These are phyloP conservation scores for Penicillium maclennaniae DNA, from an alignment of 495 filamentous ascomycete species.

Conservation along the genomic window DNA sequence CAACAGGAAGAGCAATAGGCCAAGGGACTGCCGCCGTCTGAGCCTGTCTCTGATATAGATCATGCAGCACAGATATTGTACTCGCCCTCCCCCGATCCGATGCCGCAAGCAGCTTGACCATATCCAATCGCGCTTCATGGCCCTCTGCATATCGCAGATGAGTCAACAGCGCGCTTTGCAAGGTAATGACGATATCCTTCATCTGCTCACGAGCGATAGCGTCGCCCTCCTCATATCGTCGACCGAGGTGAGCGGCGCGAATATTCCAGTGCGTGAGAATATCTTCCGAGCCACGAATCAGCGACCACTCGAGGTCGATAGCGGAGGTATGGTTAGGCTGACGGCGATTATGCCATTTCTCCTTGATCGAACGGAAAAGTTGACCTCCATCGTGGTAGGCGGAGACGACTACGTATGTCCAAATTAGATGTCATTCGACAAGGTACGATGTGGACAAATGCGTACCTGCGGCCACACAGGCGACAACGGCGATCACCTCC, in stretches of 20 bases:
- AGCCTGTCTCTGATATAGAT: constrained; percentile 35
- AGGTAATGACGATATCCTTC: constrained; percentile 42
- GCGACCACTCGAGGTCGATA: constrained; percentile 32
- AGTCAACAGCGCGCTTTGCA: constrained; percentile 41
- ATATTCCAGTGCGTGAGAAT: constrained; percentile 30
- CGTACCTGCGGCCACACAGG: constrained; percentile 34
- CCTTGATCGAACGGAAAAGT: constrained; percentile 34
- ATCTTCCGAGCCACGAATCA: constrained; percentile 24
- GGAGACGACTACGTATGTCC: constrained; percentile 26
- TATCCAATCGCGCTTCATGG: constrained; percentile 33
- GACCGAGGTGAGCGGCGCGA: constrained; percentile 27
- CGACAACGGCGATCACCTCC: constrained; percentile 33
- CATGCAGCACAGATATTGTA: constrained; percentile 25
- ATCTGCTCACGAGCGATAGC: constrained; percentile 34
- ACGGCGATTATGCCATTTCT: constrained; percentile 27
- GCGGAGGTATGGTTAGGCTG: constrained; percentile 5
- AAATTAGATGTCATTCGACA: neutral
- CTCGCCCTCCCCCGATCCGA: constrained; percentile 29
- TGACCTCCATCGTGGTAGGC: constrained; percentile 42
- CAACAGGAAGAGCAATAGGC: constrained; percentile 2
- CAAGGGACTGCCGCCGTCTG: constrained; percentile 9
- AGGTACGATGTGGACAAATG: neutral
- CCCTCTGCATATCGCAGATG: constrained; percentile 38
- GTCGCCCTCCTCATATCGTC: constrained; percentile 37
- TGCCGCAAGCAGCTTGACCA: constrained; percentile 32